Percentiles rank a stretch among this genome's conserved stretches.
phyloP scores from a whole-genome alignment of 1,284 basidiomycete genomes.

The Schizophyllum amplum region DNA sequence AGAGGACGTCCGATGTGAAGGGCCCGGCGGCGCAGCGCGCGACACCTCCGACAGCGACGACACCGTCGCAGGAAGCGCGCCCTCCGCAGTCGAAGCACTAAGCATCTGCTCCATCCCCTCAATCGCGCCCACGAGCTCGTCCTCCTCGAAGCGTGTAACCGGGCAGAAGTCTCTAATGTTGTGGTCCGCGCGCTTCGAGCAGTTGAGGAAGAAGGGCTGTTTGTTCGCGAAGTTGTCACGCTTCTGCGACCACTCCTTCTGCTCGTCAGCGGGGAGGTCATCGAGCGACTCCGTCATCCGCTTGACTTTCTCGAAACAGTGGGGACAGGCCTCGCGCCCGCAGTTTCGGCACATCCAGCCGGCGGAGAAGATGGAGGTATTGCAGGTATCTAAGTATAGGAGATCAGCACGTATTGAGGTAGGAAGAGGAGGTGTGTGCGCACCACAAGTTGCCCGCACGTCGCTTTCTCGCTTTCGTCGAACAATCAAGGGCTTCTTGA shows the following conservation, averaged over 20 bases:
- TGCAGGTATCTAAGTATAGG: slow-evolving; percentile 76
- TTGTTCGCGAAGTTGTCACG: neutral
- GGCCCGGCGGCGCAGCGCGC: neutral
- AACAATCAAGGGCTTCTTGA: slow-evolving; percentile 53
- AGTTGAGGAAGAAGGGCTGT: slow-evolving; percentile 62
- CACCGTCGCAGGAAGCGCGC: neutral
- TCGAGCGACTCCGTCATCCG: slow-evolving; percentile 41
- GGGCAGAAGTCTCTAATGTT: slow-evolving; percentile 64
- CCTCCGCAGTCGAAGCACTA: slow-evolving; percentile 7
- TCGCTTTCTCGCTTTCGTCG: slow-evolving; percentile 69
- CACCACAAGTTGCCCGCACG: slow-evolving; percentile 79
- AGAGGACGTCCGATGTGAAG: neutral
- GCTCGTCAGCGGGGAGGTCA: neutral
- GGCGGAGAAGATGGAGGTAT: slow-evolving; percentile 84
- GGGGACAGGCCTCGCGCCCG: slow-evolving; percentile 82
- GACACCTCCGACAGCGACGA: neutral
- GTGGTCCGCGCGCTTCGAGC: slow-evolving; percentile 63
- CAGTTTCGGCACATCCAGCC: slow-evolving; percentile 88
- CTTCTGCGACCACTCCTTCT: slow-evolving; percentile 30
- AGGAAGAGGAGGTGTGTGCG: slow-evolving; percentile 19
- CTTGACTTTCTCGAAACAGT: slow-evolving; percentile 70
- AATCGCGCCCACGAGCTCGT: slow-evolving; percentile 59
- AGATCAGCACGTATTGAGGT: slow-evolving; percentile 3
- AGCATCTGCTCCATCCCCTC: slow-evolving; percentile 57
- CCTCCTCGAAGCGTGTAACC: slow-evolving; percentile 66